Conservation (phyloP, 306 rosid species). For the Vigna unguiculata region DNA sequence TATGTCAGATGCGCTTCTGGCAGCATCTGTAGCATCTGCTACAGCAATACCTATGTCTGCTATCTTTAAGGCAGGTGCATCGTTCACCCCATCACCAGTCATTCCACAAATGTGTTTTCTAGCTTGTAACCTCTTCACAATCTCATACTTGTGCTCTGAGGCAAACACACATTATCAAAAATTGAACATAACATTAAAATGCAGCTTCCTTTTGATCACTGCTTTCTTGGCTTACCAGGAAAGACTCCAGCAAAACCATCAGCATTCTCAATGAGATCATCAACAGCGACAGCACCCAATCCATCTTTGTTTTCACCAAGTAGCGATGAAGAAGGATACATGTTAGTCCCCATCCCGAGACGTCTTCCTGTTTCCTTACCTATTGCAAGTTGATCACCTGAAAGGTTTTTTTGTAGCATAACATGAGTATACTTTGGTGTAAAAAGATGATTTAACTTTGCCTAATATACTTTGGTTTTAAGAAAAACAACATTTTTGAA, state of each 20-base stretch:
- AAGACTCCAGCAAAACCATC: slow-evolving; percentile 90
- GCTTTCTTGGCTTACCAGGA: slow-evolving; percentile 60
- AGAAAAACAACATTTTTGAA: too few relatives aligned
- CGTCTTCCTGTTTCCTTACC: slow-evolving; percentile 85
- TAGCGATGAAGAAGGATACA: slow-evolving; percentile 83
- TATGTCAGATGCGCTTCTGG: slow-evolving; percentile 78
- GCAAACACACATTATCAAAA: slow-evolving; percentile 8
- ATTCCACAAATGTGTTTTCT: slow-evolving; percentile 79
- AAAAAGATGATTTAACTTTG: too few relatives aligned
- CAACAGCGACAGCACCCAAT: slow-evolving; percentile 56
- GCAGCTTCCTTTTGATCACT: background rate
- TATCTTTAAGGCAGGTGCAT: slow-evolving; percentile 82
- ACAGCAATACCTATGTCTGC: slow-evolving; percentile 89
- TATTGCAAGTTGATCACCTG: slow-evolving; percentile 84
- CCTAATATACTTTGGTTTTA: too few relatives aligned
- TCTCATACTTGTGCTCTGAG: slow-evolving; percentile 82
- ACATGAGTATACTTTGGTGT: too few relatives aligned
- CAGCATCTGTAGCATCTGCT: slow-evolving; percentile 82
- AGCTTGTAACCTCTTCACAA: slow-evolving; percentile 74
- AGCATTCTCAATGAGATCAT: slow-evolving; percentile 82
- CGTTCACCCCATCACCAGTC: slow-evolving; percentile 89
- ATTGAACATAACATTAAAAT: background rate
- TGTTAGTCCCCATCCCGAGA: slow-evolving; percentile 83
- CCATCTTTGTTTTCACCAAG: slow-evolving; percentile 62
- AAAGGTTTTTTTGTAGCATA: slow-evolving; percentile 5